Conservation (phyloP, 2,329 filamentous ascomycete species). For the Westerdykella sp. region DNA sequence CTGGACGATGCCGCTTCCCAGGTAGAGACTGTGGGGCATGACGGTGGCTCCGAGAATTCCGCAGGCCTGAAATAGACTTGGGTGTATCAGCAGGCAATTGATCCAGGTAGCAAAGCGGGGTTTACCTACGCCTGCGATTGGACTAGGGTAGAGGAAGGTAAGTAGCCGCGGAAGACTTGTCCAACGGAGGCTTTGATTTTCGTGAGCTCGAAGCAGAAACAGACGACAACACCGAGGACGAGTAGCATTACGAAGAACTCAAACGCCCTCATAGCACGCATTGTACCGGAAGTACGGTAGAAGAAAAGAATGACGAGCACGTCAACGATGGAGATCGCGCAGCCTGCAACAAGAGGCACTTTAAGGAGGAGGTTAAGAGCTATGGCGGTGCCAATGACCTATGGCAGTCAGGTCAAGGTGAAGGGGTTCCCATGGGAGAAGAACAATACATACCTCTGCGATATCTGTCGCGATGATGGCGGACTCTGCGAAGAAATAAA, state of each 20-base stretch:
- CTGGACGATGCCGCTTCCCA: conserved; percentile 53
- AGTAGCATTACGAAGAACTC: conserved; percentile 51
- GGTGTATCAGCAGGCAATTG: conserved; percentile 5
- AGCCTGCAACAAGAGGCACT: no score
- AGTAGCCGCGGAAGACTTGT: conserved; percentile 49
- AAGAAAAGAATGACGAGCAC: conserved; percentile 53
- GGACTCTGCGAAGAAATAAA: conserved; percentile 51
- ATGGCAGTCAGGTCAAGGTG: conserved; percentile 42
- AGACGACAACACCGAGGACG: conserved; percentile 51
- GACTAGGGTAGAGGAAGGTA: conserved; percentile 50
- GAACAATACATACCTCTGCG: conserved; percentile 40
- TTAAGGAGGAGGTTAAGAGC: no score
- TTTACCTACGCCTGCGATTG: conserved; percentile 44
- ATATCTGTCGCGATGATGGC: conserved; percentile 56
- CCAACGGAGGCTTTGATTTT: conserved; percentile 47
- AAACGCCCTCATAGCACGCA: conserved; percentile 48
- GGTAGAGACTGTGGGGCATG: conserved; percentile 56
- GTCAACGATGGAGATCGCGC: conserved; percentile 47
- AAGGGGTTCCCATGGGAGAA: neutral
- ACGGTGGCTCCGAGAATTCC: conserved; percentile 70
- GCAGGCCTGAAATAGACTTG: conserved; percentile 55
- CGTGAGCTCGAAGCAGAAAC: conserved; percentile 53
- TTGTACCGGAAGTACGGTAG: conserved; percentile 48
- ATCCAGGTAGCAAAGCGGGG: neutral
- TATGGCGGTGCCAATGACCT: no score